Conservation (phyloP, 78 protist genomes). For the Emiliania huxleyi region DNA sequence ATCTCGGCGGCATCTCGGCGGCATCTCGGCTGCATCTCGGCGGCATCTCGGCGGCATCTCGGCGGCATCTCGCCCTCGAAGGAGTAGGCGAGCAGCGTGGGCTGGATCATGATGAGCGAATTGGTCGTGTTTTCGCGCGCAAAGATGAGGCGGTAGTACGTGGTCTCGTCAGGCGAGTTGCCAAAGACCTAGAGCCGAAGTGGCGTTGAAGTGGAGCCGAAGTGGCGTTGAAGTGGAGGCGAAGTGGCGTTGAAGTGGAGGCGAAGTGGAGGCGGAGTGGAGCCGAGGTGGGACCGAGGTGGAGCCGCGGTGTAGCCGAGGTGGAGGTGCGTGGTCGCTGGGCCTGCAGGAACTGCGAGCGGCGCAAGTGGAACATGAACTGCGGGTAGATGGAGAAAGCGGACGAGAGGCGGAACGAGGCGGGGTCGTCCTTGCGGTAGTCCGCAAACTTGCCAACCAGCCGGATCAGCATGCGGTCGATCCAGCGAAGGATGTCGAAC, state of each 20-base stretch:
- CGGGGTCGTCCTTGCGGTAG: constrained; percentile 68
- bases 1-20: no score
- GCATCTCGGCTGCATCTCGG: no score
- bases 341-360: constrained; percentile 60
- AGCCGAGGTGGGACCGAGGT: no score
- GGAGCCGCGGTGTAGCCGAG: no score
- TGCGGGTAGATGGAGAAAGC: constrained; percentile 90
- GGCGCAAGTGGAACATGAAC: constrained; percentile 97
- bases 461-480: constrained; percentile 92
- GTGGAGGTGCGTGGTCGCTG: not conserved
- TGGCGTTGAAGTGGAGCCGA: no score
- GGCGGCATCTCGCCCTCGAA: no score
- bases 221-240: no score
- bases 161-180: constrained; percentile 95
- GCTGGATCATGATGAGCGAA: constrained; percentile 95
- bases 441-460: constrained; percentile 67
- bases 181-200: constrained; percentile 85
- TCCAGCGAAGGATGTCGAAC: constrained; percentile 94
- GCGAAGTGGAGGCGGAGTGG: not conserved
- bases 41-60: no score
- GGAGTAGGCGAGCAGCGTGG: constrained; percentile 84
- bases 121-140: constrained; percentile 70
- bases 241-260: no score
- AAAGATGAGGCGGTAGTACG: constrained; percentile 29
- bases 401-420: constrained; percentile 68